phyloP scores from a whole-genome alignment of 2,329 filamentous ascomycete genomes.

The Talaromyces sp. region DNA sequence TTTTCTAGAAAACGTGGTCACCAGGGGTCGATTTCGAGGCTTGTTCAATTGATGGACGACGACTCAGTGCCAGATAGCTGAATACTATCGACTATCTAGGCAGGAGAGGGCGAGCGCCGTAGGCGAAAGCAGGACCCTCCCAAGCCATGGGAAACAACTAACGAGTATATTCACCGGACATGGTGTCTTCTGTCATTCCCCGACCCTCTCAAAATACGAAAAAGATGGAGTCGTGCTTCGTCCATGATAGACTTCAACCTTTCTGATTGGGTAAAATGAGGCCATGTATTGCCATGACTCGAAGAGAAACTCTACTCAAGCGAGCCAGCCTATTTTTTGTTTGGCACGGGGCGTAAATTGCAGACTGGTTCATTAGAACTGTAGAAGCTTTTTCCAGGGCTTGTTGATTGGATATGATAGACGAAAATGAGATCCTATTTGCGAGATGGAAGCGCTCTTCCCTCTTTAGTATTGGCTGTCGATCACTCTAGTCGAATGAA shows the following conservation, averaged over 20 bases:
- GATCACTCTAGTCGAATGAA: neutral
- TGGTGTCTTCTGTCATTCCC: neutral
- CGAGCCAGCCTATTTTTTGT: neutral
- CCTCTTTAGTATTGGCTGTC: slow-evolving; percentile 4
- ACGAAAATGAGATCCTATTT: neutral
- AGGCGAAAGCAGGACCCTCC: neutral
- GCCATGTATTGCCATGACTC: neutral
- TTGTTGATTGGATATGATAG: neutral
- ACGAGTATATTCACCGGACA: neutral
- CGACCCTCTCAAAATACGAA: neutral
- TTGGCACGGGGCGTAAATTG: neutral
- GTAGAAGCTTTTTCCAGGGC: neutral
- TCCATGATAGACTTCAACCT: neutral
- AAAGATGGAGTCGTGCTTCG: neutral
- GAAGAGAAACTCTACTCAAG: neutral
- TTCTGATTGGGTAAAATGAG: neutral
- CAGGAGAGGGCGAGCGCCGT: neutral
- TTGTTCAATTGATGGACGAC: neutral
- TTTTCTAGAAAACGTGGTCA: neutral
- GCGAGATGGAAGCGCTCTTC: neutral
- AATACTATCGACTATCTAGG: neutral
- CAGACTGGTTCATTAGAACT: neutral
- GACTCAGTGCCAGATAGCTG: neutral
- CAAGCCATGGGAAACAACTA: neutral
- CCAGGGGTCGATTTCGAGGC: neutral